Base-by-base conservation (phyloP, 2,329 filamentous ascomycete species). In the Coleophoma crateriformis region DNA sequence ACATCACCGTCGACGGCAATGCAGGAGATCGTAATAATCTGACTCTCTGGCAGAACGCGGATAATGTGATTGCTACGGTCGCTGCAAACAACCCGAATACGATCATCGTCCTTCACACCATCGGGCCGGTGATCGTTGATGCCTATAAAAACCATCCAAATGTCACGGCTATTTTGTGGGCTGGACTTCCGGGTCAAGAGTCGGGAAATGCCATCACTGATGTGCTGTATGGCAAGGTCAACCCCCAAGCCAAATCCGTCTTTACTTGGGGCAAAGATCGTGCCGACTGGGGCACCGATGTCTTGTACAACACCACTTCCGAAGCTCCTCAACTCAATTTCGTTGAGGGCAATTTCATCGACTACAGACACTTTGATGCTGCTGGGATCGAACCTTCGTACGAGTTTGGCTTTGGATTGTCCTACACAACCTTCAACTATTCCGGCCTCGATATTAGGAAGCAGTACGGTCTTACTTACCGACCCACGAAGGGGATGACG, bases 21-120 rank as follows among this genome's bases (percentile, higher is more conserved):
- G 71, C 76, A 51, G 92, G 94, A 50, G 92, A 97, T 67, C 84
- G 92, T 47, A 94, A 91, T 64, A 96, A 99, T 70, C 74, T 99
- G 33, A 96, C 90, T 0, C 74, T 96, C 0, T 97, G 92, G 92
- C 77, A 84, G 53, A 79, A 84, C 52, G 91, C 88, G 33, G 90
- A 97, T 48, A 76, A 79, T 1, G 71, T 97, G 45, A 87, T 97
- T 68, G 78, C 85, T 66, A 88, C 86, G 45, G 89, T 96, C 12
- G 83, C 89, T 1, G 76, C 83, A 6, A 67, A 82, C 54, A 90
- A 87, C 74, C 83, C 85, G 70, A 96, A 96, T 76, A 95, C 90
- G 14, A 85, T 97, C 50, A 87, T 97, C 13, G 82, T 96, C 48
- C 85, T 97, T 47, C 92, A 97, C 73, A 90, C 88, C 1, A 80